These are phyloP conservation scores for Schizochytrium sp. DNA, from an alignment of 108 stramenopile genomes.

Conservation along the genomic window DNA sequence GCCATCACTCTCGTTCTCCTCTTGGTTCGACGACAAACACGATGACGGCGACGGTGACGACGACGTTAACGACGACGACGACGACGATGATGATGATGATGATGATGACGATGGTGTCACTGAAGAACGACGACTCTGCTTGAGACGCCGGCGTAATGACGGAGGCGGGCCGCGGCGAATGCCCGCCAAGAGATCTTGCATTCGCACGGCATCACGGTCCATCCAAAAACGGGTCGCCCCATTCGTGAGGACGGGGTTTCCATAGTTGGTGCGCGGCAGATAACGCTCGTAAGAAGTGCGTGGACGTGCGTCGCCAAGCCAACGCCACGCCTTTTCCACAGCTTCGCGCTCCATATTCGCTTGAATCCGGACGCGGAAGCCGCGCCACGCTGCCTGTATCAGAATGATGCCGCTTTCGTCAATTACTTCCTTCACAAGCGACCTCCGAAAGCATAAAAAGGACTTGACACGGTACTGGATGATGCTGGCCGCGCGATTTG, in stretches of 20 bases:
- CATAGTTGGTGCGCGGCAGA: neutral
- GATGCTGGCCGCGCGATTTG: neutral
- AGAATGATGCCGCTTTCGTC: neutral
- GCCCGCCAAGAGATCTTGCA: neutral
- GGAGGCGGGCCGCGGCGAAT: neutral
- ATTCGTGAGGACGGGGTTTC: neutral
- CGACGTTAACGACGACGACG: too few relatives aligned
- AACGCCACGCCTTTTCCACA: neutral
- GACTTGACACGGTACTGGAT: neutral
- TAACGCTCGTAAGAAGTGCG: neutral
- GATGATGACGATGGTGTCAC: too few relatives aligned
- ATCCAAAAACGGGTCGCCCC: neutral
- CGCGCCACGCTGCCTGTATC: neutral
- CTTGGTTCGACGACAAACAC: neutral
- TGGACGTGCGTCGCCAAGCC: neutral
- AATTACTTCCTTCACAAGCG: neutral
- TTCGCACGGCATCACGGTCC: neutral
- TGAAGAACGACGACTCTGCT: too few relatives aligned
- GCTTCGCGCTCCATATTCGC: conserved; percentile 1
- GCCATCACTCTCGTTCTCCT: neutral
- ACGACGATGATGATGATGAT: too few relatives aligned
- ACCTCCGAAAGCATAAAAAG: neutral
- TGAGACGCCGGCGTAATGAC: neutral
- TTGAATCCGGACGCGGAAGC: neutral
- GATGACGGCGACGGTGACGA: too few relatives aligned